Evolutionary conservation across 164 flowering plant genomes (phyloP), one percentile per base, ranked within the genome.

Genomic region (Euptelea pleiosperma): DNA sequence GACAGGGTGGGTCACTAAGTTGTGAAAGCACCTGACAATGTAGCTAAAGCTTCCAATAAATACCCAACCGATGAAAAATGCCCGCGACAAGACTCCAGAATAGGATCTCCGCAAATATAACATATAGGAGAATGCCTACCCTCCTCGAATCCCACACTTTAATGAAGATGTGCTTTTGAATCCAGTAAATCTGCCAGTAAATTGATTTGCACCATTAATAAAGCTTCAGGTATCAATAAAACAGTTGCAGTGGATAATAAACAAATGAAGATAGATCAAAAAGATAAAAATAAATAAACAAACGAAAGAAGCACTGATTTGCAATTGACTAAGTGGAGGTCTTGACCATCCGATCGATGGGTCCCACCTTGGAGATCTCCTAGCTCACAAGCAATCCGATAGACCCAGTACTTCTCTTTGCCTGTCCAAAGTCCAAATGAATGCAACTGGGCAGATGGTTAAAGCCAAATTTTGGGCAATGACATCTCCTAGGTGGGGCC

Each of bases 31-130:
- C n/a, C n/a, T n/a, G n/a, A n/a, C n/a, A n/a, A 18, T 28, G 37
- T 19, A 31, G 55, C 70, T 82, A 91, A 42, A 91, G 95, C 75
- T 83, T 89, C 96, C 98, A 91, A 55, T 89, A 85, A 26, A 91
- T 73, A 52, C 79, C 68, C 2, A 74, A 37, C 55, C 64, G 41
- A 52, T 91, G 98, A 54, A 81, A 49, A 60, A 84, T 33, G 60
- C 95, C 96, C 0, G 89, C 65, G 39, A 87, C 79, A 18, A 87
- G 42, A 57, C 66, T 89, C 95, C 95, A 87, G 55, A 91, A 89
- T 19, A 84, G 70, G 61, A 91, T 89, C 67, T 91, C 98, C 7
- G 86, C 95, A 68, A 91, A 89, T 59, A 91, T 69, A 22, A 91
- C 98, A 57, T 91, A 89, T 1, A 91, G 84, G 18, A 91, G 82